Conservation (phyloP, 345 rosid genomes). For the Camelina hispida region DNA sequence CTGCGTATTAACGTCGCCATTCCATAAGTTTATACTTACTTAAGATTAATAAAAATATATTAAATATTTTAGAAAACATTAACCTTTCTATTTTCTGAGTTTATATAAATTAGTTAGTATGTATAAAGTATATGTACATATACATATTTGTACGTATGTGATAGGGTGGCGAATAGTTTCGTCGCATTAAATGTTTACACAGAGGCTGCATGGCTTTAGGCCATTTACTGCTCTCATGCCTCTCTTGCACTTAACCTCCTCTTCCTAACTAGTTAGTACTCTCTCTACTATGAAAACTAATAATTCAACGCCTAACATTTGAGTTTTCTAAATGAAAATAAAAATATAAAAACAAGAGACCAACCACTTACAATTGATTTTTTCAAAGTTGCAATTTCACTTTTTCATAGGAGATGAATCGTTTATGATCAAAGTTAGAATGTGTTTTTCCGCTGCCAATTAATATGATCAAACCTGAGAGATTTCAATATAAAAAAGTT, state of each 20-base stretch:
- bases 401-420: too few species aligned
- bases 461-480: neutral
- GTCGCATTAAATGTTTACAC: slow-evolving; percentile 41
- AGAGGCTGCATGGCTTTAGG: slow-evolving; percentile 47
- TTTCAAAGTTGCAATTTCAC: too few species aligned
- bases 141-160: slow-evolving; percentile 22
- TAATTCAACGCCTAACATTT: slow-evolving; percentile 40
- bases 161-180: slow-evolving; percentile 42
- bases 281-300: slow-evolving; percentile 20
- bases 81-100: neutral
- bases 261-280: slow-evolving; percentile 4
- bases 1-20: neutral
- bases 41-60: neutral
- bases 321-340: neutral
- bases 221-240: slow-evolving; percentile 50
- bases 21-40: neutral
- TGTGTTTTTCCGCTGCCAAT: neutral
- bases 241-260: slow-evolving; percentile 47
- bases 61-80: neutral
- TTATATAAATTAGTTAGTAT: neutral
- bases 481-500: neutral
- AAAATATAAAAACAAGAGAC: too few species aligned
- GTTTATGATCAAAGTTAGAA: too few species aligned
- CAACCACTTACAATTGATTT: too few species aligned
- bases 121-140: neutral